Evolutionary conservation across 1,284 basidiomycete species (phyloP), one percentile per base, ranked within the genome.

Genomic region (Tilletia indica): DNA sequence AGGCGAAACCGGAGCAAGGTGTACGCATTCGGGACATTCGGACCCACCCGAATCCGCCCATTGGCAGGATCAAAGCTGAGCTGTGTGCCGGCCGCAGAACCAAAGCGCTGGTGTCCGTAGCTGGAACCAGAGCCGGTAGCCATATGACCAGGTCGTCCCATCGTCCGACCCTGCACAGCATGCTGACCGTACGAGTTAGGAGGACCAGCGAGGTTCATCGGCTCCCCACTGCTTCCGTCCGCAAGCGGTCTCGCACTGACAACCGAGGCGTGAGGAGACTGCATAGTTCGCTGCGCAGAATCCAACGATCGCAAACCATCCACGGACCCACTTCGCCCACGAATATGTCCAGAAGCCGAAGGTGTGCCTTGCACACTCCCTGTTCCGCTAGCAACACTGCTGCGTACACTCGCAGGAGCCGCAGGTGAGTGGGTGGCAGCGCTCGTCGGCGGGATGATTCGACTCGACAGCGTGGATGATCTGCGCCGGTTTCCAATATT

Each of bases 61-160:
- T 64, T 64, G 12, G 61, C 61, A n/a, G 61, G 61, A 42, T 64
- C 61, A 21, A 64, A 64, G 61, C 61, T 64, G 3, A 64, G 34
- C 34, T 64, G 61, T 12, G 61, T 64, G 34, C 61, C 61, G 36
- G 61, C 36, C 36, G 61, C 61, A 14, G 61, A 64, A 38, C 38
- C 38, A 38, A 38, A 42, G 12, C 61, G 61, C 61, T 64, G 61
- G n/a, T 64, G 61, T 19, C 34, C 36, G 14, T 39, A 64, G 61
- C 61, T 64, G 36, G 61, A 64, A 1, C 34, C 61, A 5, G 61
- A 64, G 61, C 38, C 34, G 12, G 21, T 58, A 25, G 56, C 21
- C 21, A 58, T 34, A 31, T 64, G 61, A 11, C 61, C 61, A 39
- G 56, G 56, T 58, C 56, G 56, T 5, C 56, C 56, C 14, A 25